Evolutionary conservation across 768 basidiomycete species (phyloP), one percentile per base, ranked within the genome.

Genomic region (Mycena capillaripes): DNA sequence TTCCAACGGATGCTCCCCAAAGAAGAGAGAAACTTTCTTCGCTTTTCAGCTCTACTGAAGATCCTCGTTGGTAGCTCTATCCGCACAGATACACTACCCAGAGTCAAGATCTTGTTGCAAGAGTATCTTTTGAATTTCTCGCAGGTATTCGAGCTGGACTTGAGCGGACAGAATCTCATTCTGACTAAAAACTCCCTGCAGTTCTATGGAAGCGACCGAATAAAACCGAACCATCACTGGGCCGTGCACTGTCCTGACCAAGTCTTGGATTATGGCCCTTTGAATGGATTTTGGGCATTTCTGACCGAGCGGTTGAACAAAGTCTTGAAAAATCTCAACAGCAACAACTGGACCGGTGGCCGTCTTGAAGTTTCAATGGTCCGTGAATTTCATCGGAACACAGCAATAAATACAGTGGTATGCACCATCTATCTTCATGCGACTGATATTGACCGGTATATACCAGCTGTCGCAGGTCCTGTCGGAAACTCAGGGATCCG

Each of bases 191-290:
- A n/a, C 2, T 42, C 21, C 19, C 56, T 68, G 5, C 46, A 81
- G 80, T 32, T 81, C 0, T 81, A 82, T 69, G 79, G 79, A 4
- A 55, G n/a, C 0, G 57, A 61, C 0, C 40, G 61, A 3, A 78
- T 81, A 76, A 81, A 79, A 52, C 81, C 79, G 6, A 82, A 81
- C 36, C 77, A 79, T 48, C 81, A 82, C 57, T 81, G 74, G 74
- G 64, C 76, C n/a, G 73, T 76, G 1, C 81, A 82, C 60, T 34
- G 76, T 8, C 59, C 70, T 3, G 70, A 70, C 4, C 78, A 81
- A 57, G 71, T 81, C 7, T 55, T 38, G 0, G 76, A 77, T 21
- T 81, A 72, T 40, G 80, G 78, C 0, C 78, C 81, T 2, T 75
- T 81, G 3, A 77, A 81, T 55, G 76, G 77, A 11, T 77, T 81